phyloP scores from a whole-genome alignment of 1,284 basidiomycete species.

The Puccinia horiana region DNA sequence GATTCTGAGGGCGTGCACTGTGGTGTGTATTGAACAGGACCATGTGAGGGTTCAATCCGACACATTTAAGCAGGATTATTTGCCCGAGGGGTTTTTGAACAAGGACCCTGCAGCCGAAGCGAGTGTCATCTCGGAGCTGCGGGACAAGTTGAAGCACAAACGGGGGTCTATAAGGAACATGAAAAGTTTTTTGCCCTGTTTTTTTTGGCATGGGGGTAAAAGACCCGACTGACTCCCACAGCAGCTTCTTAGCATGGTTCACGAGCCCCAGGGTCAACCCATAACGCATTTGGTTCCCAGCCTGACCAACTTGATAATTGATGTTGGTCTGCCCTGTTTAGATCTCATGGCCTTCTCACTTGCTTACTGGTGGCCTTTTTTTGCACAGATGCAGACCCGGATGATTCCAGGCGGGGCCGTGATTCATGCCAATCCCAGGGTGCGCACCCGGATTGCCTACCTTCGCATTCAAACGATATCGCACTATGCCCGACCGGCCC shows the following conservation, averaged over 20 bases:
- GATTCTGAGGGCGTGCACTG: background rate
- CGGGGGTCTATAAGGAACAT: background rate
- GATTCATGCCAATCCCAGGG: background rate
- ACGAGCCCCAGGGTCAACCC: background rate
- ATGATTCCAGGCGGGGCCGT: background rate
- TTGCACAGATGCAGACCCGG: background rate
- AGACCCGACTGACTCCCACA: too few relatives aligned
- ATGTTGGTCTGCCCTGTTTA: background rate
- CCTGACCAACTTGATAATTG: background rate
- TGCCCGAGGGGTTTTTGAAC: background rate
- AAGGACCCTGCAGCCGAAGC: background rate
- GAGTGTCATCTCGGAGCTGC: background rate
- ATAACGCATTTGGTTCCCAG: background rate
- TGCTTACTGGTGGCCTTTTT: too few relatives aligned
- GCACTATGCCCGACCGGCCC: background rate
- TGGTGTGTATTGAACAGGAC: background rate
- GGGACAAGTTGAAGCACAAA: background rate
- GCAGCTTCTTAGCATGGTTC: background rate
- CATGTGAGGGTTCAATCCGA: background rate
- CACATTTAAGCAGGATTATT: background rate
- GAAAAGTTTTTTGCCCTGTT: background rate
- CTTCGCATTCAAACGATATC: background rate
- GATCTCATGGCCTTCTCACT: too few relatives aligned
- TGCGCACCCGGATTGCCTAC: background rate
- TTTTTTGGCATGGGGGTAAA: background rate